Conservation (phyloP, 2,329 filamentous ascomycete genomes). For the Cordyceps cateniannulata region DNA sequence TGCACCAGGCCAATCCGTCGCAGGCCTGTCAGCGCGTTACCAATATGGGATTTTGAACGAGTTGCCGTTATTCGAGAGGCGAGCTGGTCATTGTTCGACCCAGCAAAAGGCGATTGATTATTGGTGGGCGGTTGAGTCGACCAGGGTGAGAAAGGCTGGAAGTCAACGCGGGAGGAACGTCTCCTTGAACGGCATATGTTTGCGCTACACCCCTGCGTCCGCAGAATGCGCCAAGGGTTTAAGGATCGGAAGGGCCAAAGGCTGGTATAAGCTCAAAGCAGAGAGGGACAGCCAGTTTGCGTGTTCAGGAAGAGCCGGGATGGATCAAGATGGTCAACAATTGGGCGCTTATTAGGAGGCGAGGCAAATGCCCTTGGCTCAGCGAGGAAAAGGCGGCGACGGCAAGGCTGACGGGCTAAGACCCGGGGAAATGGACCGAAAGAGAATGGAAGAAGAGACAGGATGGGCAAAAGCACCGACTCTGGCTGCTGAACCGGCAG, state of each 20-base stretch:
- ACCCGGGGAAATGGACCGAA: neutral
- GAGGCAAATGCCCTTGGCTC: neutral
- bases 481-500: slow-evolving; percentile 10
- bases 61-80: neutral
- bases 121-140: slow-evolving; percentile 3
- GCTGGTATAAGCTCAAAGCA: slow-evolving; percentile 4
- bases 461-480: neutral
- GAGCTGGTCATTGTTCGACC: neutral
- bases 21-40: neutral
- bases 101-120: neutral
- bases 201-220: slow-evolving; percentile 10
- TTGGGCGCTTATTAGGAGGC: neutral
- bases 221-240: neutral
- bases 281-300: neutral
- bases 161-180: slow-evolving; percentile 5
- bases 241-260: slow-evolving; percentile 8
- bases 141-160: slow-evolving; percentile 6
- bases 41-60: neutral
- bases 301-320: neutral
- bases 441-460: neutral
- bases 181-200: slow-evolving; percentile 8
- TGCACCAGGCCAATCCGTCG: neutral
- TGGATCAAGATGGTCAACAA: slow-evolving; percentile 3
- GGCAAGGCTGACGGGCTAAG: neutral
- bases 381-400: neutral